phyloP scores from a whole-genome alignment of 139 green algal genomes.

The Raphidocelis subcapitata region DNA sequence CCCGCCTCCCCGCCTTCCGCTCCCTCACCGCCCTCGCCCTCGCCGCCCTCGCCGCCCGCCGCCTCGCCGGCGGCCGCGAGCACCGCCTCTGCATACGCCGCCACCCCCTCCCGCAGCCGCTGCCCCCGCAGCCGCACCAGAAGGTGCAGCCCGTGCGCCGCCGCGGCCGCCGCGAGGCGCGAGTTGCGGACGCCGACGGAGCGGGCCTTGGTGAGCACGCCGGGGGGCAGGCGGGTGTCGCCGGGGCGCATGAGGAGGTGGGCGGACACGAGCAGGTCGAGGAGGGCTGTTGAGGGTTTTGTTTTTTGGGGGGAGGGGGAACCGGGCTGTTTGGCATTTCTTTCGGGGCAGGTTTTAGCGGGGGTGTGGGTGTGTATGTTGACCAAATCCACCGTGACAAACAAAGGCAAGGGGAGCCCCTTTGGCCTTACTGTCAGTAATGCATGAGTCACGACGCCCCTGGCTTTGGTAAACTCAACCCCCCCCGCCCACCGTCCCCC shows the following conservation, averaged over 20 bases:
- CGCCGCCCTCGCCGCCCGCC: neutral
- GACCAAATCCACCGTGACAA: no score
- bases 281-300: slow-evolving; percentile 11
- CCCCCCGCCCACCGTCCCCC: neutral
- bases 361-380: no score
- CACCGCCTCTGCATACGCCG: neutral
- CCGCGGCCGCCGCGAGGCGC: slow-evolving; percentile 14
- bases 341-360: no score
- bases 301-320: no score
- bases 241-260: no score
- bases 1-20: neutral
- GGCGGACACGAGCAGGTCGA: slow-evolving; percentile 16
- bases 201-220: slow-evolving; percentile 17
- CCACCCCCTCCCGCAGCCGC: neutral
- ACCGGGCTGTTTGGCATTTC: no score
- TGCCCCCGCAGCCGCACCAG: slow-evolving; percentile 4
- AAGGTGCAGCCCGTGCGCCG: slow-evolving; percentile 6
- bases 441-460: no score
- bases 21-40: neutral
- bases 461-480: no score
- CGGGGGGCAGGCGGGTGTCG: neutral
- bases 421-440: no score
- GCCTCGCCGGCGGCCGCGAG: neutral
- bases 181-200: slow-evolving; percentile 4
- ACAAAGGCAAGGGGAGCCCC: no score